Evolutionary conservation across 2,329 filamentous ascomycete genomes (phyloP), one percentile per base, ranked within the genome.

Genomic region (Fusarium xyrophilum): DNA sequence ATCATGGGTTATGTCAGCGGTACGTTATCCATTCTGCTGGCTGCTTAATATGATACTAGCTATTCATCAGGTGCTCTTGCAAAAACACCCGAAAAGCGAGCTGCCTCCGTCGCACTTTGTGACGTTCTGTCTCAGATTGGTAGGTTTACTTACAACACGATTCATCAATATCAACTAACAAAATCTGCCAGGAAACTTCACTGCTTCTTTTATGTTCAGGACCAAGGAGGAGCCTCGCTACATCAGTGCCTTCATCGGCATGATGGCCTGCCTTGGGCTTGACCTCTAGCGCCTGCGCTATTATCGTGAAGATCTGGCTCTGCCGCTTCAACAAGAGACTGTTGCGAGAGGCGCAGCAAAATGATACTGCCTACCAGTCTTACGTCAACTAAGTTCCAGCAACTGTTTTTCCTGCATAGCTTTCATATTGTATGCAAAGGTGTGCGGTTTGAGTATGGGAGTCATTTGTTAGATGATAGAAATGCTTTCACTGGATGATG

Each of bases 1-100:
- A 63, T 63, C 3, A 63, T 63, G 60, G 60, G 60, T 3, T 63
- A 63, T 15, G 60, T 63, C 5, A 63, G 40, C n/a, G 60, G 59
- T 30, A 50, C 7, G 32, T 17, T 1, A 15, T 30, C 2, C 3
- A 1, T 7, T 0, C 2, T 10, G 1, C 11, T 12, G 5, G 1
- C 12, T 12, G 19, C 6, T 23, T 1, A 6, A 3, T 4, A n/a
- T 0, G 7, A 11, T 33, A 3, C 42, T 56, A 1, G 36, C 12
- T n/a, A 12, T 25, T 1, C 11, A 3, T 2, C 11, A 56, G 52
- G 54, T 48, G 60, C 60, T 4, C 17, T 63, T 39, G 60, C 60
- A 12, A 63, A 63, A 8, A 63, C 60, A 0, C 60, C 60, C 0
- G 60, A 63, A 23, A 63, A 63, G 13, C 58, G 60, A 23, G 60